Percentiles rank a stretch among this genome's conserved stretches.
These are phyloP conservation scores for Drechslera avenae DNA, from an alignment of 2,329 filamentous ascomycete genomes.

Conservation along the genomic window DNA sequence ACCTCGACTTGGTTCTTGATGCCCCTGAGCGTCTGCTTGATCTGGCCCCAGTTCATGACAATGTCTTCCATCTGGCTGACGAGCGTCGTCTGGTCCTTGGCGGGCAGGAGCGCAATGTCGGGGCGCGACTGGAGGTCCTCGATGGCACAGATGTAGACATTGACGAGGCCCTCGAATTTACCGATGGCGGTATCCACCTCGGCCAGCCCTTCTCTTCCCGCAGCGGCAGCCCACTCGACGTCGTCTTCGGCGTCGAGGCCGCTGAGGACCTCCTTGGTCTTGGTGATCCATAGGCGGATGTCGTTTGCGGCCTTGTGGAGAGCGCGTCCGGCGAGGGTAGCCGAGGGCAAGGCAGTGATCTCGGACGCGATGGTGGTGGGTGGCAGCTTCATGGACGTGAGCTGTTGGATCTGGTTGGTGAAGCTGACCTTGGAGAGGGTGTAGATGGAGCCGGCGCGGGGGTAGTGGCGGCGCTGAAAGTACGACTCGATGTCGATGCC, in stretches of 20 bases:
- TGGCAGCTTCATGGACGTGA: constrained; percentile 88
- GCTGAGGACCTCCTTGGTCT: constrained; percentile 85
- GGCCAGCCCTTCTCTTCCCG: constrained; percentile 78
- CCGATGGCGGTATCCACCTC: constrained; percentile 72
- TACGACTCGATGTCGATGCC: constrained; percentile 62
- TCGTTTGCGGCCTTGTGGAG: constrained; percentile 88
- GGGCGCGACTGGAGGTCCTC: constrained; percentile 81
- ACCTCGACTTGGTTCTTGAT: constrained; percentile 93
- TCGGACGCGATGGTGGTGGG: constrained; percentile 83
- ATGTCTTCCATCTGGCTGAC: constrained; percentile 91
- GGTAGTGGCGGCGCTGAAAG: constrained; percentile 67
- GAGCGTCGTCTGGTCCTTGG: constrained; percentile 73
- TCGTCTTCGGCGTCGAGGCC: constrained; percentile 95
- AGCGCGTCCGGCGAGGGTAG: constrained; percentile 80
- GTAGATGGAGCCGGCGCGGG: constrained; percentile 80
- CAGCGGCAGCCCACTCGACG: constrained; percentile 92
- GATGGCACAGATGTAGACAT: constrained; percentile 92
- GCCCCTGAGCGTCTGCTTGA: constrained; percentile 74
- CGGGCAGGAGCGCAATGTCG: constrained; percentile 74
- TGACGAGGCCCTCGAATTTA: constrained; percentile 86
- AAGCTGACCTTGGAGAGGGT: constrained; percentile 92
- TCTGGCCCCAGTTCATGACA: constrained; percentile 80
- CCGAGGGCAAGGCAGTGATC: constrained; percentile 83
- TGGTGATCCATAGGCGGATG: constrained; percentile 91
- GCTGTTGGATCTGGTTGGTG: constrained; percentile 86